Base-by-base conservation (phyloP, 352 stramenopile genomes). In the Globisporangium radiosum region DNA sequence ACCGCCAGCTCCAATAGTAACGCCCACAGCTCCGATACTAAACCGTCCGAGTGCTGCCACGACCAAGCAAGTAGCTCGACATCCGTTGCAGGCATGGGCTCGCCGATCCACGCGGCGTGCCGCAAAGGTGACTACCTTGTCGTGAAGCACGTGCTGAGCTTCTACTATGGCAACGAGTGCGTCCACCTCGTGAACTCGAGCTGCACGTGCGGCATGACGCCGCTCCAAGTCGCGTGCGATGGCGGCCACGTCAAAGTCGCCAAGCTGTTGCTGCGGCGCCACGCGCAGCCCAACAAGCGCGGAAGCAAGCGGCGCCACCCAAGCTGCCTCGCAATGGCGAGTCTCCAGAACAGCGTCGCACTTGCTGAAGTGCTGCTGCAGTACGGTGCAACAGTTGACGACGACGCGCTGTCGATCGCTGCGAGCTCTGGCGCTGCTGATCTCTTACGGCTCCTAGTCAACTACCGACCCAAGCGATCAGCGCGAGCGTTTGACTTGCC, bases 131-230 rank as follows among this genome's bases (percentile, higher is more conserved):
- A 92, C 59, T 67, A 81, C 47, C 65, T 78, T 25, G 70, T 87
- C n/a, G 59, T 92, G 25, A 84, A 89, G 64, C 78, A 90, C 56
- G 53, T 89, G 15, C 65, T 90, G 40, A 77, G 78, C 66, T 88
- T 81, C 54, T 91, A 89, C 60, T 72, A 72, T 54, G 75, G 71
- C 19, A 64, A 75, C 5, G 80, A 88, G 38, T 68, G 73, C 19
- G 65, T 79, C 17, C 74, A 84, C 62, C 73, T 90, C 52, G 78
- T 90, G 0, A 88, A 91, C 65, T 86, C 76, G 15, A 70, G 47
- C 49, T 89, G 81, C 60, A 68, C 66, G 15, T 90, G 82, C 52
- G 82, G 82, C 47, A 79, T 85, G 54, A 89, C 80, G 52, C 78
- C 81, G 38, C 62, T 92, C 5, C 76, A 92, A 56, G 80, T 90